A percentile compares a stretch with the other conserved stretches of the same genome.
Conservation (phyloP, 2,329 filamentous ascomycete species). For the Cladosporium phlei region DNA sequence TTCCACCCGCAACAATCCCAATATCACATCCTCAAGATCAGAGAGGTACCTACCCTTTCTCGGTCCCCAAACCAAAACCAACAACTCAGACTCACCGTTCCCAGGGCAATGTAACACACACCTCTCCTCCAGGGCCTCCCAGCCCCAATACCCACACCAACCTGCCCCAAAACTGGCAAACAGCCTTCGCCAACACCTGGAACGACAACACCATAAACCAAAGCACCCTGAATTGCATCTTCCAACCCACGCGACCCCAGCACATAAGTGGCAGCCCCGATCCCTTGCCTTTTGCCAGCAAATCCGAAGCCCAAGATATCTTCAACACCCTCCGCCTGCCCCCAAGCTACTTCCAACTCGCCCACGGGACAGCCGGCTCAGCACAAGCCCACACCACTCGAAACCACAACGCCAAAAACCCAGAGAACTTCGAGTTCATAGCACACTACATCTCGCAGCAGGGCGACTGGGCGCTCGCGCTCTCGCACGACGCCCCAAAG, state of each 20-base stretch:
- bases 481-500: conserved; percentile 15
- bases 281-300: conserved; percentile 15
- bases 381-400: conserved; percentile 8
- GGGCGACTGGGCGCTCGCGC: conserved; percentile 21
- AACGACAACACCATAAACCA: not conserved
- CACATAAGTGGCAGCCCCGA: conserved; percentile 18
- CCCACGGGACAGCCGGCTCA: conserved; percentile 13
- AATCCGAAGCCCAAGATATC: not conserved
- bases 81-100: not conserved
- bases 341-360: conserved; percentile 18
- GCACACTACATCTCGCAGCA: conserved; percentile 17
- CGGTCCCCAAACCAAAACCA: not conserved
- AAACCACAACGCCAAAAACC: not conserved
- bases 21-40: not conserved
- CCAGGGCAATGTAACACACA: not conserved
- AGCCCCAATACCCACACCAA: not conserved
- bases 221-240: conserved; percentile 11
- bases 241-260: conserved; percentile 15
- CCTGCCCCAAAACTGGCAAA: not conserved
- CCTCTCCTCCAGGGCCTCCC: not conserved
- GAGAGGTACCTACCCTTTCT: not conserved
- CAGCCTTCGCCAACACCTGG: not conserved
- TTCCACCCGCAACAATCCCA: not conserved
- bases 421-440: conserved; percentile 13
- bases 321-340: conserved; percentile 17